These are phyloP conservation scores for Breviolum minutum DNA, from an alignment of 73 alveolate genomes.

Conservation along the genomic window DNA sequence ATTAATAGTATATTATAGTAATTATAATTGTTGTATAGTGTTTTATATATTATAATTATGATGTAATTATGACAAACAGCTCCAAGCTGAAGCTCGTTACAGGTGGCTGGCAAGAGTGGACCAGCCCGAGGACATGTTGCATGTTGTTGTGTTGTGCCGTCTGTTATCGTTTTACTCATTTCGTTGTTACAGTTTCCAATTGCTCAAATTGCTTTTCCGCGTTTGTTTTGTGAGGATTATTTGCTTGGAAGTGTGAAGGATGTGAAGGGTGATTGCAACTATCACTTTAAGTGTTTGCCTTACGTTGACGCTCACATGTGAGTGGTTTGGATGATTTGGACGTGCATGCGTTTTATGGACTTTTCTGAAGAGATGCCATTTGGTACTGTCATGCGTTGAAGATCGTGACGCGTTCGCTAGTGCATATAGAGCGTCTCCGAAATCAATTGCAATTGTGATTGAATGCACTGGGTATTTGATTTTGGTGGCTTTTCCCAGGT, in stretches of 20 bases:
- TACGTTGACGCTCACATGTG: background rate
- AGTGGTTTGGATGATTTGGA: background rate
- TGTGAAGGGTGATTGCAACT: constrained; percentile 72
- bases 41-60: no score
- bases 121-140: constrained; percentile 66
- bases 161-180: no score
- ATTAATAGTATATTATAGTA: no score
- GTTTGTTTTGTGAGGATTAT: constrained; percentile 8
- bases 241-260: constrained; percentile 59
- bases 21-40: no score
- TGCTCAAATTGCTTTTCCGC: background rate
- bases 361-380: no score
- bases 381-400: no score
- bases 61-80: no score
- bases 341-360: background rate
- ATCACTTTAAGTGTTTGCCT: constrained; percentile 66
- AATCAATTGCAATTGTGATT: no score
- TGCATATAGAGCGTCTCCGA: no score
- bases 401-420: no score
- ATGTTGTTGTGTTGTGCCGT: no score
- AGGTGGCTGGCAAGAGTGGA: constrained; percentile 82
- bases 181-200: no score
- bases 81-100: background rate
- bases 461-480: background rate
- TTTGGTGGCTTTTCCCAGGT: constrained; percentile 1